A percentile compares a stretch with the other conserved stretches of the same genome.
Conservation (phyloP, 768 basidiomycete genomes). For the Boletellus sp. region DNA sequence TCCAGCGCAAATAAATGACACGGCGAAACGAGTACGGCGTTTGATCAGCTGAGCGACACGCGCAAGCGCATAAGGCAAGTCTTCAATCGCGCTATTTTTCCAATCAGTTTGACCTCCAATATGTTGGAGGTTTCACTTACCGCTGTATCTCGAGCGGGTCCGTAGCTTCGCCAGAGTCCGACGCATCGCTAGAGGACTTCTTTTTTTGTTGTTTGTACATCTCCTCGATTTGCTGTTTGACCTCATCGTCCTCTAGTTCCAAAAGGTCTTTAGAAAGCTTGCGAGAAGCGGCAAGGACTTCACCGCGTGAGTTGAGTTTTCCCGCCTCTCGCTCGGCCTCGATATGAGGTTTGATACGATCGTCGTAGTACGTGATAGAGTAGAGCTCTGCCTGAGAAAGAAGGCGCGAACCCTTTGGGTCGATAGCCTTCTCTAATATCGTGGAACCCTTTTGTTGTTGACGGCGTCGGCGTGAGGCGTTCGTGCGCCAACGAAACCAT, state of each 20-base stretch:
- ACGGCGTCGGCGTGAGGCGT: background rate
- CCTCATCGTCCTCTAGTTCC: background rate
- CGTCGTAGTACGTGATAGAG: background rate
- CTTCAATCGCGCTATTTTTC: background rate
- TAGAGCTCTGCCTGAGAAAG: background rate
- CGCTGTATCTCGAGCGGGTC: background rate
- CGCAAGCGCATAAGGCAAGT: background rate
- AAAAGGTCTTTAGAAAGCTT: background rate
- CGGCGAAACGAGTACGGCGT: background rate
- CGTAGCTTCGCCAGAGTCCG: background rate
- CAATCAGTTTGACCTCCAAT: background rate
- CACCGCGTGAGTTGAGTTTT: background rate
- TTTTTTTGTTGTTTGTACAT: background rate
- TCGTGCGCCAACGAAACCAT: slow-evolving; percentile 1
- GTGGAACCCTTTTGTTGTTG: background rate
- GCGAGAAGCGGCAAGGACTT: background rate
- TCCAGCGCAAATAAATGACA: background rate
- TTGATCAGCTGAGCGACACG: background rate
- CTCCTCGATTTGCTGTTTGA: background rate
- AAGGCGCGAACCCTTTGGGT: background rate
- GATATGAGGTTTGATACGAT: slow-evolving; percentile 1
- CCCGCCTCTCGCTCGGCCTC: background rate
- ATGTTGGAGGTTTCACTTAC: background rate
- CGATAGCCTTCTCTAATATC: background rate
- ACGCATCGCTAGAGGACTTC: background rate